Evolutionary conservation across 371 early-diverging fungal species (phyloP).

Genomic region (Mortierella sp.): DNA sequence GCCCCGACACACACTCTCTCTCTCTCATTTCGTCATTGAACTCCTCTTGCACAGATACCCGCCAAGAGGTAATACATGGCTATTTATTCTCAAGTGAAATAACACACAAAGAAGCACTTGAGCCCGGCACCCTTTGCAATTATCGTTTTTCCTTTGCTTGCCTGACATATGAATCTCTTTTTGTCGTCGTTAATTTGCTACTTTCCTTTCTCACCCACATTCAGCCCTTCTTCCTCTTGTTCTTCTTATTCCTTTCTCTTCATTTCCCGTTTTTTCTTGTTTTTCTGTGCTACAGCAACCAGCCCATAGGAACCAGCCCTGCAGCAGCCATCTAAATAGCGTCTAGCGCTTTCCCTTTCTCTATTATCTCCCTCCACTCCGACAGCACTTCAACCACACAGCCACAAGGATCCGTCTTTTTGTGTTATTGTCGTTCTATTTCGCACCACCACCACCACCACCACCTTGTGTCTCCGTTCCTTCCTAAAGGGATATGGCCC

Average conservation of each 20-base stretch:
- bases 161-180: not conserved
- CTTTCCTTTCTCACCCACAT: no score
- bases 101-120: not conserved
- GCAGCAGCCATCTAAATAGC: conserved; percentile 4
- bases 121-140: not conserved
- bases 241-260: not conserved
- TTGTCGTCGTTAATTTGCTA: no score
- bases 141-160: not conserved
- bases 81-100: conserved; percentile 1
- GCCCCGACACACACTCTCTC: no score
- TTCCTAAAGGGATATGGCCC: not conserved
- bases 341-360: not conserved
- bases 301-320: not conserved
- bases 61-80: conserved; percentile 4
- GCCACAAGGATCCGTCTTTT: not conserved
- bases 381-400: not conserved
- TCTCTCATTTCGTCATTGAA: not conserved
- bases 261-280: not conserved
- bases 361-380: not conserved
- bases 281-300: not conserved
- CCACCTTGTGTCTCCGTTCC: not conserved
- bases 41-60: not conserved
- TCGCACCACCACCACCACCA: not conserved
- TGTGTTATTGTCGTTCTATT: no score
- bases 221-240: no score